Conservation (phyloP, 768 basidiomycete genomes). For the Arthromyces matolae region DNA sequence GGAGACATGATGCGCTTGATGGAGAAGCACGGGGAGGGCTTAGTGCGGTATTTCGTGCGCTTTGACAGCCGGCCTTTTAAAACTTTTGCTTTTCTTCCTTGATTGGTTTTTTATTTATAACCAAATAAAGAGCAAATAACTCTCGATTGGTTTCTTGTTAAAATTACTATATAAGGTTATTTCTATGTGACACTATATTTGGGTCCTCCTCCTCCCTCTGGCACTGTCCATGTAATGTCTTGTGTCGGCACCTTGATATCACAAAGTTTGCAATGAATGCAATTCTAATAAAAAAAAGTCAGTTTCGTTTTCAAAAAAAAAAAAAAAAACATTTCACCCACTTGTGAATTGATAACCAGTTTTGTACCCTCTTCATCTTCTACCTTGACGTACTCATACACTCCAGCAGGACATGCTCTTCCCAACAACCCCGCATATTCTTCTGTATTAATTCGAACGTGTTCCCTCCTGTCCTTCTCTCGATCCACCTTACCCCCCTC, state of each 20-base stretch:
- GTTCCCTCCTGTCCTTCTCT: conserved; percentile 45
- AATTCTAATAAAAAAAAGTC: conserved; percentile 50
- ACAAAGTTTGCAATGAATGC: conserved; percentile 93
- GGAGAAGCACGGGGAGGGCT: neutral
- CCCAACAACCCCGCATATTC: conserved; percentile 89
- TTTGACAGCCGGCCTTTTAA: conserved; percentile 3
- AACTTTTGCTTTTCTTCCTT: too few species aligned
- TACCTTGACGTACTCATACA: conserved; percentile 92
- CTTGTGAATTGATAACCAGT: conserved; percentile 95
- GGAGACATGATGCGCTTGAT: conserved; percentile 12
- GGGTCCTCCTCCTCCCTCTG: conserved; percentile 94
- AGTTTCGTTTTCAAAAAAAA: neutral
- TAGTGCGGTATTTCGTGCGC: neutral
- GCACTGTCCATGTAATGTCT: conserved; percentile 96
- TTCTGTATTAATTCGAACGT: conserved; percentile 70
- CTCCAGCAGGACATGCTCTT: conserved; percentile 88
- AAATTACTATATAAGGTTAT: conserved; percentile 14
- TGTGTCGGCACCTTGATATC: conserved; percentile 96
- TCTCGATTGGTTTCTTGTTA: conserved; percentile 20
- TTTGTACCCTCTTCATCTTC: conserved; percentile 67
- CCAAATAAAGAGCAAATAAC: too few species aligned
- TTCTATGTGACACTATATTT: conserved; percentile 98
- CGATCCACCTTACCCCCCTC: conserved; percentile 35
- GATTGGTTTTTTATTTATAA: too few species aligned
- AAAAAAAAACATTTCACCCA: conserved; percentile 34